These are phyloP conservation scores for Fusarium sacchari DNA, from an alignment of 2,329 filamentous ascomycete genomes.

Conservation along the genomic window DNA sequence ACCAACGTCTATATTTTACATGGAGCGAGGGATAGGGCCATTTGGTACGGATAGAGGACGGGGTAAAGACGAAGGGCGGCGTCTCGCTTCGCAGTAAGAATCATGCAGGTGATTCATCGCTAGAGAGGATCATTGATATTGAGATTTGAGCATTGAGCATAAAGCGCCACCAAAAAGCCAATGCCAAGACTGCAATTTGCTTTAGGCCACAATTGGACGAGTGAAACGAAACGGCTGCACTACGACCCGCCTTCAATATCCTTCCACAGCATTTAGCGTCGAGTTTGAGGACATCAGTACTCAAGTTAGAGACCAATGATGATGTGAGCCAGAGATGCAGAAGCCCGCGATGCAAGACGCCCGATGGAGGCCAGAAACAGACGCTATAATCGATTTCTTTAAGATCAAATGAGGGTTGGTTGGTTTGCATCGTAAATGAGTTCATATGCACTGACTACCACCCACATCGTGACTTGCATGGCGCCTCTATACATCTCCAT, in stretches of 20 bases:
- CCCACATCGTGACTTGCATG: conserved; percentile 29
- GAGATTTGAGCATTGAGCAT: conserved; percentile 23
- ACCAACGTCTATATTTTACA: neutral
- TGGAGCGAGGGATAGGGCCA: neutral
- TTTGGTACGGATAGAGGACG: neutral
- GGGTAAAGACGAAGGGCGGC: neutral
- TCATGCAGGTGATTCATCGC: conserved; percentile 2
- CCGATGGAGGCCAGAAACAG: conserved; percentile 12
- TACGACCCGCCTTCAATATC: conserved; percentile 25
- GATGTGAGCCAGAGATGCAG: conserved; percentile 5
- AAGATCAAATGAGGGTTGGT: neutral
- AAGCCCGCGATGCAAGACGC: conserved; percentile 11
- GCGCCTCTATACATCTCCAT: neutral
- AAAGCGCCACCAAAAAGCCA: conserved; percentile 20
- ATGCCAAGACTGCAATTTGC: conserved; percentile 38
- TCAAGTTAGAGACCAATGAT: neutral
- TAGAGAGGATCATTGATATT: conserved; percentile 1
- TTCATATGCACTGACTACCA: conserved; percentile 48
- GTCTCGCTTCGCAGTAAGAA: neutral
- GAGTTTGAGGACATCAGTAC: neutral
- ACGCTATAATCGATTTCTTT: neutral
- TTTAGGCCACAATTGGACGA: conserved; percentile 32
- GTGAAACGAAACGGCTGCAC: conserved; percentile 43
- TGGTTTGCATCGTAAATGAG: neutral
- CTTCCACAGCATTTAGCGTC: conserved; percentile 13